Base-by-base conservation (phyloP, 163 green algal genomes). In the Coccomyxa subellipsoidea region DNA sequence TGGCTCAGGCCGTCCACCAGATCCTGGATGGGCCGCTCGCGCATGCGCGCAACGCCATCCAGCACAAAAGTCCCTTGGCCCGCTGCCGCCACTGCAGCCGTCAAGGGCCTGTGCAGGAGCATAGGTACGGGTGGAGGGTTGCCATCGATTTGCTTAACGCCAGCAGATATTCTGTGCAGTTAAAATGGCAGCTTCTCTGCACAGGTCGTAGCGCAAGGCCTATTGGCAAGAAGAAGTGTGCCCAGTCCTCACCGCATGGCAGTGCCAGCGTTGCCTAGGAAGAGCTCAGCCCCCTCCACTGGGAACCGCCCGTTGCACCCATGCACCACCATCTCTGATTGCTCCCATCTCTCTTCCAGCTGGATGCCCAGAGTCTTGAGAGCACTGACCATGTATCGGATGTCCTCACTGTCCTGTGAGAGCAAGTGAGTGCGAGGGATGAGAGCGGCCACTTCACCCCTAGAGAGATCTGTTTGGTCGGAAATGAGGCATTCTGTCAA, bases 201-300 rank as follows among this genome's bases (percentile, higher is more conserved):
- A n/a, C n/a, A n/a, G n/a, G n/a, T n/a, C n/a, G n/a, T n/a, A n/a
- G n/a, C n/a, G n/a, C n/a, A n/a, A n/a, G n/a, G n/a, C n/a, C n/a
- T n/a, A n/a, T n/a, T n/a, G n/a, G n/a, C n/a, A n/a, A n/a, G n/a
- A n/a, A n/a, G n/a, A n/a, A n/a, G n/a, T n/a, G n/a, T n/a, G n/a
- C n/a, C n/a, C n/a, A n/a, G n/a, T 27, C 47, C 78, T 23, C 36
- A 87, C 85, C 96, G 88, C 96, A 99, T 99, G 69, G 96, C 96
- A 23, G 96, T 99, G 47, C 96, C 96, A n/a, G 96, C 96, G 80
- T 99, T 99, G 82, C 96, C 96, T n/a, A 99, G 92, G 86, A 98
- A 99, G 34, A 99, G 92, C 81, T 97, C 92, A 2, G 82, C 91
- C 38, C 92, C 91, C 76, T 91, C 53, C 31, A 78, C 77, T 1